These are phyloP conservation scores for Eutrema yunnanense DNA, from an alignment of 345 rosid species.

Conservation along the genomic window DNA sequence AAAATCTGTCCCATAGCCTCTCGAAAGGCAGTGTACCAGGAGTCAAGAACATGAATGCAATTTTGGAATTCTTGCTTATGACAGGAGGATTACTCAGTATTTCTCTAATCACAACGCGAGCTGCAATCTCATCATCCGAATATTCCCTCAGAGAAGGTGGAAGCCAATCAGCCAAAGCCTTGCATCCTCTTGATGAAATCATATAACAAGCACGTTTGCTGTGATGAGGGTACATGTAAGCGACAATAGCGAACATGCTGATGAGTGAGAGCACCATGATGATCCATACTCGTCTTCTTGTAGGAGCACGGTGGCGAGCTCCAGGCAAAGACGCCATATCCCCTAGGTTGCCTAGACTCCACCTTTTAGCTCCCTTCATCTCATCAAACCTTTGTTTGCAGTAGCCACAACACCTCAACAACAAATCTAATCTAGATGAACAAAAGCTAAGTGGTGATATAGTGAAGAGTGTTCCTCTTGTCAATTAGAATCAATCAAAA, in stretches of 20 bases:
- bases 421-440: background rate
- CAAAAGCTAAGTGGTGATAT: background rate
- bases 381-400: conserved; percentile 15
- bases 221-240: conserved; percentile 78
- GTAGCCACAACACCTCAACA: background rate
- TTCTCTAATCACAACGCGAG: conserved; percentile 66
- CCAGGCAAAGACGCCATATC: conserved; percentile 65
- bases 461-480: background rate
- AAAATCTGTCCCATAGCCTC: conserved; percentile 90
- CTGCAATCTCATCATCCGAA: conserved; percentile 77
- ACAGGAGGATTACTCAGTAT: conserved; percentile 52
- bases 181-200: conserved; percentile 80
- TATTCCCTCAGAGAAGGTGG: conserved; percentile 84
- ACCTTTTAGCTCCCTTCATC: conserved; percentile 69
- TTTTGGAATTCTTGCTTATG: conserved; percentile 49
- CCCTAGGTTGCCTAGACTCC: conserved; percentile 67
- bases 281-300: conserved; percentile 84
- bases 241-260: conserved; percentile 59
- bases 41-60: conserved; percentile 91
- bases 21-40: conserved; percentile 87
- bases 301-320: conserved; percentile 55
- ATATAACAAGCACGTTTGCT: conserved; percentile 68
- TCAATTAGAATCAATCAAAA: background rate
- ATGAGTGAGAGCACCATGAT: conserved; percentile 64
- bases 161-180: conserved; percentile 78